A percentile compares a stretch with the other conserved stretches of the same genome.
These are phyloP conservation scores for Edaphochlamys debaryana DNA, from an alignment of 139 green algal genomes.

Conservation along the genomic window DNA sequence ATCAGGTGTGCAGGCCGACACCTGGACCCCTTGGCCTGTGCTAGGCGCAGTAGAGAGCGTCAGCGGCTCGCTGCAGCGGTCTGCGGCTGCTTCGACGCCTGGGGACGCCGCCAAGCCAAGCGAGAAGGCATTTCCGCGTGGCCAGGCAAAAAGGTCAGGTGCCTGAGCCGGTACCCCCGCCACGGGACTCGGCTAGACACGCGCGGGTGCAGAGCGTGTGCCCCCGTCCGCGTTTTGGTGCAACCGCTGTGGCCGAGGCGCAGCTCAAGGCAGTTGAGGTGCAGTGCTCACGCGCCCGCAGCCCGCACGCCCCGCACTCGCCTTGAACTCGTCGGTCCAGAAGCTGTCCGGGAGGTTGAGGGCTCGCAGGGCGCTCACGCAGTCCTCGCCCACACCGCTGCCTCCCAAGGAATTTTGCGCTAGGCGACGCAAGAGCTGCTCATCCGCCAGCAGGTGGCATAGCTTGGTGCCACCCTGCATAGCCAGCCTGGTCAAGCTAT, in stretches of 20 bases:
- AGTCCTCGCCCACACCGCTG: constrained; percentile 6
- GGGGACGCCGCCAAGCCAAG: neutral
- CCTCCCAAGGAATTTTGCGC: neutral
- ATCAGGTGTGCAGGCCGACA: neutral
- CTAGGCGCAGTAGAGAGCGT: too few relatives aligned
- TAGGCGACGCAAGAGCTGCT: constrained; percentile 4
- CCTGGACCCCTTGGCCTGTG: too few relatives aligned
- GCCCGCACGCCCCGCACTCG: neutral
- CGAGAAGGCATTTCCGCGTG: too few relatives aligned
- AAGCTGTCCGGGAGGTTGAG: constrained; percentile 30
- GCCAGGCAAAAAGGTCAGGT: too few relatives aligned
- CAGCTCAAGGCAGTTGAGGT: too few relatives aligned
- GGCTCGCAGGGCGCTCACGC: constrained; percentile 2
- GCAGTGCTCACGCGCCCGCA: too few relatives aligned
- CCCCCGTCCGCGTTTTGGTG: too few relatives aligned
- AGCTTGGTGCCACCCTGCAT: constrained; percentile 11
- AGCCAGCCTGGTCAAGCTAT: too few relatives aligned
- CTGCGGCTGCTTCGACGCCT: neutral
- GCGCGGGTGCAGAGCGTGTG: too few relatives aligned
- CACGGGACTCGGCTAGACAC: too few relatives aligned
- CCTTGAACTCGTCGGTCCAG: constrained; percentile 39
- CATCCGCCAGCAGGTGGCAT: constrained; percentile 31
- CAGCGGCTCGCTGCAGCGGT: neutral
- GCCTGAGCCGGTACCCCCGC: too few relatives aligned
- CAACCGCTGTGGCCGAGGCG: too few relatives aligned